These are phyloP conservation scores for Capsicum baccatum DNA, from an alignment of 257 asterid species.

Conservation along the genomic window DNA sequence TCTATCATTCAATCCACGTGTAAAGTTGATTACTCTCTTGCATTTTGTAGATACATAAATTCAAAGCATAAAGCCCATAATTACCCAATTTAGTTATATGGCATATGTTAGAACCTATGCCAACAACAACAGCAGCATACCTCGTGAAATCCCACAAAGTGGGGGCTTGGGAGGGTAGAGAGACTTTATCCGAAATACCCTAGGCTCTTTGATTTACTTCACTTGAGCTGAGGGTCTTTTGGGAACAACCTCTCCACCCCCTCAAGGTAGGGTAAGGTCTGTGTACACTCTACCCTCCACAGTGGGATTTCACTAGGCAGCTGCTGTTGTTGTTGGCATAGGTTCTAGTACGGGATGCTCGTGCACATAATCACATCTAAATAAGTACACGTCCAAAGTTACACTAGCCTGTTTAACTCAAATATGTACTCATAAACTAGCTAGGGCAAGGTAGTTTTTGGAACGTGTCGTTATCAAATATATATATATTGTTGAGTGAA, in stretches of 20 bases:
- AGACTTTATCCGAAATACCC: no score
- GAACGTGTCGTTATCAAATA: not conserved
- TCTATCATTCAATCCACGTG: not conserved
- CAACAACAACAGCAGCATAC: no score
- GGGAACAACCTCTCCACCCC: no score
- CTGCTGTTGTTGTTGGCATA: not conserved
- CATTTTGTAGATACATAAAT: slow-evolving; percentile 1
- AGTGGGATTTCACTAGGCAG: no score
- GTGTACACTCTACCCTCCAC: no score
- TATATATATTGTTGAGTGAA: not conserved
- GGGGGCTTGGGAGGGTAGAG: no score
- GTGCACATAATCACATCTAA: not conserved
- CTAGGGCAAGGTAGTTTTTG: not conserved
- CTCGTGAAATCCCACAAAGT: no score
- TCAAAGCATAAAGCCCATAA: not conserved
- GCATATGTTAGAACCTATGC: no score
- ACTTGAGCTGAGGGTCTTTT: no score
- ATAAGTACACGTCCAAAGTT: slow-evolving; percentile 1
- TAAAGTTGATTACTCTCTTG: slow-evolving; percentile 1
- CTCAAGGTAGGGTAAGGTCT: no score
- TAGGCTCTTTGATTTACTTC: no score
- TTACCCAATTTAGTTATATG: not conserved
- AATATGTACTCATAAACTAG: not conserved
- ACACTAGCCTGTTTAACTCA: not conserved
- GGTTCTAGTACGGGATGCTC: not conserved